Evolutionary conservation across 768 basidiomycete genomes (phyloP).

Genomic region (Podaxis carcinomalis): DNA sequence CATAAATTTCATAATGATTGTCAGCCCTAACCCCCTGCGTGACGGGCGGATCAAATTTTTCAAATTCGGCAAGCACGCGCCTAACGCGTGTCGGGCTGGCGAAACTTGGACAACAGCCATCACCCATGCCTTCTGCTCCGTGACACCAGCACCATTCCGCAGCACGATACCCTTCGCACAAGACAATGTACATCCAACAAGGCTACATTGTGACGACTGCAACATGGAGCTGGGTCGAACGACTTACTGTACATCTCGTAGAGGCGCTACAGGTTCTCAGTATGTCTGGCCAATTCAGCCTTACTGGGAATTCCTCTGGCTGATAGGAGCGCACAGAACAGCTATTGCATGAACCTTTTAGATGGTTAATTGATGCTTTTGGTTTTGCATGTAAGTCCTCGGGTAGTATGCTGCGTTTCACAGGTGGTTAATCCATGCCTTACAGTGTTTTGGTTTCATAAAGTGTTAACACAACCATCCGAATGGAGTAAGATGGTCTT

Average conservation of each 20-base stretch:
- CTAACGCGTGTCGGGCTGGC: background rate
- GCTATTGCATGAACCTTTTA: background rate
- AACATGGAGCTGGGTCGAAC: background rate
- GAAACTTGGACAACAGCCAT: background rate
- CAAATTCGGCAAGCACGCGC: slow-evolving; percentile 4
- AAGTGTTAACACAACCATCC: slow-evolving; percentile 14
- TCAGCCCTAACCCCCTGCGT: background rate
- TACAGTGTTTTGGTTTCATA: background rate
- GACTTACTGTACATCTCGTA: background rate
- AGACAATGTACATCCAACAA: slow-evolving; percentile 2
- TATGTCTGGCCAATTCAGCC: background rate
- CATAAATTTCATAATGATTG: no score
- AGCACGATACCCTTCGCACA: background rate
- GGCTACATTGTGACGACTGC: background rate
- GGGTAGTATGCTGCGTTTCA: background rate
- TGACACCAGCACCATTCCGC: background rate
- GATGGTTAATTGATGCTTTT: background rate
- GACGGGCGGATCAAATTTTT: slow-evolving; percentile 3
- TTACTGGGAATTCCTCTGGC: background rate
- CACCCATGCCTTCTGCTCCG: slow-evolving; percentile 5
- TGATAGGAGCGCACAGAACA: background rate
- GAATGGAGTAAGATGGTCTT: slow-evolving; percentile 14
- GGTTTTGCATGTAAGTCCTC: background rate
- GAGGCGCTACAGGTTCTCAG: background rate
- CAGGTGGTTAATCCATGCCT: background rate